Conservation (phyloP, 176 grass and related monocot species). For the Zoysia japonica region DNA sequence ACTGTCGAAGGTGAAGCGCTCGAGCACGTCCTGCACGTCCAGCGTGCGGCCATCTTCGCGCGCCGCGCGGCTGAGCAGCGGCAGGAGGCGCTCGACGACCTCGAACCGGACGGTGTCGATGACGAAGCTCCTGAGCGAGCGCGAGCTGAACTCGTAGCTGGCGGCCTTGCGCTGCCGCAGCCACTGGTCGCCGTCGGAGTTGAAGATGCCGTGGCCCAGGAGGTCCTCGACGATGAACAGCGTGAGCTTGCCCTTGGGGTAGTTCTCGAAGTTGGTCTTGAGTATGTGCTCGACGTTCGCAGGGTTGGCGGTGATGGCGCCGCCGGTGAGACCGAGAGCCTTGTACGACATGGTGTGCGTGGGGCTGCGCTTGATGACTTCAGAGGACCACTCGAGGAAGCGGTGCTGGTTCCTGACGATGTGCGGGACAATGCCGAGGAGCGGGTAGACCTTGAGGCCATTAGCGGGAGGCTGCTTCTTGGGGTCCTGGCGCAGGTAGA, state of each 20-base stretch:
- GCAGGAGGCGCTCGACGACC: conserved; percentile 51
- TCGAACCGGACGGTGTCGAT: conserved; percentile 53
- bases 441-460: conserved; percentile 44
- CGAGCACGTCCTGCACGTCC: conserved; percentile 84
- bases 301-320: conserved; percentile 34
- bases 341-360: conserved; percentile 58
- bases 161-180: conserved; percentile 70
- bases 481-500: conserved; percentile 19
- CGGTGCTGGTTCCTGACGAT: conserved; percentile 51
- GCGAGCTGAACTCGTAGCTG: conserved; percentile 80
- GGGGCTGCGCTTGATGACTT: conserved; percentile 41
- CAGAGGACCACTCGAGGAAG: conserved; percentile 60
- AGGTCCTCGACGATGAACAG: conserved; percentile 87
- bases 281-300: conserved; percentile 73
- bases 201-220: conserved; percentile 89
- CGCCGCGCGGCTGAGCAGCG: conserved; percentile 45
- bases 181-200: conserved; percentile 82
- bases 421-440: conserved; percentile 51
- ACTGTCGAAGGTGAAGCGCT: conserved; percentile 75
- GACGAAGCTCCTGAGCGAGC: conserved; percentile 62
- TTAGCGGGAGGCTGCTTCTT: conserved; percentile 21
- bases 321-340: conserved; percentile 31
- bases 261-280: conserved; percentile 69
- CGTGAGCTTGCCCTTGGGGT: conserved; percentile 64
- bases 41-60: conserved; percentile 21